Percentiles rank a stretch among this genome's conserved stretches.
Evolutionary conservation across 768 basidiomycete species (phyloP).

Genomic region (Albatrellus ellisii): DNA sequence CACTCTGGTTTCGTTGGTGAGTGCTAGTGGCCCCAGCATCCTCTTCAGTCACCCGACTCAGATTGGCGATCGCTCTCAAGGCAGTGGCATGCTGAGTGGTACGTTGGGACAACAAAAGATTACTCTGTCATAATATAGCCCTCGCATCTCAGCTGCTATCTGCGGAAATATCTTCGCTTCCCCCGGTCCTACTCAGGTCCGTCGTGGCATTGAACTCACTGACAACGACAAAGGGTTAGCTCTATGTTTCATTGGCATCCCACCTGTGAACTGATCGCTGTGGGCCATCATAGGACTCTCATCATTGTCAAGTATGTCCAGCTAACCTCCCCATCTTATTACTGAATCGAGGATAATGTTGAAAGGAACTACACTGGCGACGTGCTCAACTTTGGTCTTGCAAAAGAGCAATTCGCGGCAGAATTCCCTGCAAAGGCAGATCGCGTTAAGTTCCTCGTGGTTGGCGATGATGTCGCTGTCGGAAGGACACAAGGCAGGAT

Average conservation of each 20-base stretch:
- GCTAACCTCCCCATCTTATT: not conserved
- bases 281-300: constrained; percentile 37
- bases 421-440: constrained; percentile 53
- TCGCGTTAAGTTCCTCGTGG: constrained; percentile 61
- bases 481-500: constrained; percentile 69
- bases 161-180: constrained; percentile 87
- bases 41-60: no score
- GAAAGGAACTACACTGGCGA: constrained; percentile 88
- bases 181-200: constrained; percentile 77
- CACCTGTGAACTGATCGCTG: not conserved
- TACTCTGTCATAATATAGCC: no score
- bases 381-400: constrained; percentile 83
- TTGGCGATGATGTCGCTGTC: constrained; percentile 87
- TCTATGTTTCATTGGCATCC: not conserved
- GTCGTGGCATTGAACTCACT: constrained; percentile 65
- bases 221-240: constrained; percentile 59
- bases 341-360: not conserved
- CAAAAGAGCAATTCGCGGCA: constrained; percentile 73
- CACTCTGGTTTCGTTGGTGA: constrained; percentile 84
- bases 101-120: constrained; percentile 2
- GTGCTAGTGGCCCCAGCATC: constrained; percentile 9
- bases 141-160: constrained; percentile 46
- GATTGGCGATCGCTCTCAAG: constrained; percentile 30
- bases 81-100: constrained; percentile 71
- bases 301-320: constrained; percentile 72